These are phyloP conservation scores for Phragmites australis DNA, from an alignment of 176 grass and related monocot species.

Conservation along the genomic window DNA sequence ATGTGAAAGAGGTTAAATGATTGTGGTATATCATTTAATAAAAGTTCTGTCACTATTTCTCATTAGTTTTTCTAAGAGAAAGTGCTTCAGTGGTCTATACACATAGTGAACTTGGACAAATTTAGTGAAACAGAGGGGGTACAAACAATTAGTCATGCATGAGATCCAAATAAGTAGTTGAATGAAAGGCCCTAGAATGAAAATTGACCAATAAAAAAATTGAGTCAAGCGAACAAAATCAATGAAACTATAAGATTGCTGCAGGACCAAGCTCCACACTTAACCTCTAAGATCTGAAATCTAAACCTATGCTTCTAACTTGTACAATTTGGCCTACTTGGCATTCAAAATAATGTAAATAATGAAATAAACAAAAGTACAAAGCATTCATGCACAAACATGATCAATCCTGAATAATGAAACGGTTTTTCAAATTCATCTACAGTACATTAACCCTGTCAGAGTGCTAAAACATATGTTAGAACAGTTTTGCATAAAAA, in stretches of 20 bases:
- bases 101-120: background rate
- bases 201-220: background rate
- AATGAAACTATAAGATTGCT: background rate
- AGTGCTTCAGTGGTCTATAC: background rate
- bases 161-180: background rate
- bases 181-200: background rate
- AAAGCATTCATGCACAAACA: background rate
- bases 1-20: background rate
- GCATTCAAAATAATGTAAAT: slow-evolving; percentile 4
- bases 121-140: background rate
- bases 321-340: background rate
- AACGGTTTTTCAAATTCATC: background rate
- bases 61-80: background rate
- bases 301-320: background rate
- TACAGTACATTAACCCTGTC: background rate
- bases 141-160: background rate
- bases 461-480: slow-evolving; percentile 10
- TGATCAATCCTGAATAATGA: background rate
- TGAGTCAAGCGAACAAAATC: background rate
- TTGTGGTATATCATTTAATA: background rate
- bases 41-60: background rate
- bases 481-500: background rate
- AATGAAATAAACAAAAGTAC: background rate
- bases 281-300: background rate
- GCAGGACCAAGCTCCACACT: background rate